Evolutionary conservation across 108 stramenopile species (phyloP).

Genomic region (Poteriospumella lacustris): DNA sequence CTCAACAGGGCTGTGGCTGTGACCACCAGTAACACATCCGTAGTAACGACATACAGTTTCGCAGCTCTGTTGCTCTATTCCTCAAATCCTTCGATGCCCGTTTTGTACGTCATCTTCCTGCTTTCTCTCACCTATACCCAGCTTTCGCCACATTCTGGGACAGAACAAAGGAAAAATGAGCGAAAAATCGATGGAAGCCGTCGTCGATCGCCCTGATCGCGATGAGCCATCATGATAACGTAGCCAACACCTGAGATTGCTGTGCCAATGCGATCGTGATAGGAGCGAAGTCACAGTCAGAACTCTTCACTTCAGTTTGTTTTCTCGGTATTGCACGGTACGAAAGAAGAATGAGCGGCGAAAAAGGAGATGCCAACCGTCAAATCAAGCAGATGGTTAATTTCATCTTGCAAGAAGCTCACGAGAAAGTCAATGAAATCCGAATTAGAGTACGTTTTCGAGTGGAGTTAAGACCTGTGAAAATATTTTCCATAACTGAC

Average conservation of each 20-base stretch:
- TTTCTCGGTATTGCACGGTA: no score
- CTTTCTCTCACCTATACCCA: slow-evolving; percentile 62
- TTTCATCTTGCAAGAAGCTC: slow-evolving; percentile 83
- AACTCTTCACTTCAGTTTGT: no score
- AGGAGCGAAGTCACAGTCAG: no score
- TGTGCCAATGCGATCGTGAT: no score
- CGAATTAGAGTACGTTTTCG: slow-evolving; percentile 9
- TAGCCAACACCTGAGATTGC: no score
- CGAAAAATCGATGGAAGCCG: no score
- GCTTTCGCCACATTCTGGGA: no score
- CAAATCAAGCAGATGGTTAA: slow-evolving; percentile 69
- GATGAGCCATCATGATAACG: no score
- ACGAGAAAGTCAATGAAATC: slow-evolving; percentile 97
- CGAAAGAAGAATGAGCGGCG: no score
- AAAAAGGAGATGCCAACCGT: slow-evolving; percentile 73
- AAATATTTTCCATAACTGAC: slow-evolving; percentile 62
- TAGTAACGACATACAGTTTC: background rate
- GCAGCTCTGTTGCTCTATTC: slow-evolving; percentile 54
- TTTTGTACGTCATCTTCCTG: slow-evolving; percentile 78
- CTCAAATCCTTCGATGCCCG: slow-evolving; percentile 71
- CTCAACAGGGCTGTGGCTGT: background rate
- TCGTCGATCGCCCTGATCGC: no score
- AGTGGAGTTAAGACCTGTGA: background rate
- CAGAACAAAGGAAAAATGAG: no score
- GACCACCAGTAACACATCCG: background rate